These are phyloP conservation scores for Sporothrix euskadiensis DNA, from an alignment of 2,329 filamentous ascomycete genomes.

Conservation along the genomic window DNA sequence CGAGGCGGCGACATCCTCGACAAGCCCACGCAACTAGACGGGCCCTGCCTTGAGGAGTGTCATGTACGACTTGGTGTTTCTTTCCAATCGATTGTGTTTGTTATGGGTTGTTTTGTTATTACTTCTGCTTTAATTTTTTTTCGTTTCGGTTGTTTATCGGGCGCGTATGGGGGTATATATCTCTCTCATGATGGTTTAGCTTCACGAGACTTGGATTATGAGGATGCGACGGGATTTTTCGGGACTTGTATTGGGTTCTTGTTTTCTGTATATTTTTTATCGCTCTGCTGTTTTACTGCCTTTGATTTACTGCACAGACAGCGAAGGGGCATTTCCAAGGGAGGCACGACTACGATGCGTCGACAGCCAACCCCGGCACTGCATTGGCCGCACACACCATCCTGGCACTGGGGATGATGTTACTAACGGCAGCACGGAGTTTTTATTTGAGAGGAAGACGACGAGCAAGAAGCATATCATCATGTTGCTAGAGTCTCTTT, in stretches of 20 bases:
- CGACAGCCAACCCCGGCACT: conserved; percentile 8
- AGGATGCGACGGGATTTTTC: not conserved
- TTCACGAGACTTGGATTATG: conserved; percentile 13
- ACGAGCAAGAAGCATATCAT: not conserved
- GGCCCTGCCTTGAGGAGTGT: not conserved
- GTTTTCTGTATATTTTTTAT: not conserved
- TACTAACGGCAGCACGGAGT: not conserved
- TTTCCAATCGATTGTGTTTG: not conserved
- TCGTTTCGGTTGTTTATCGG: not conserved
- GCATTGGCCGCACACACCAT: not conserved
- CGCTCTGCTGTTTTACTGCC: too few relatives aligned
- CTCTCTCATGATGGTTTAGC: not conserved
- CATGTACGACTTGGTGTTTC: not conserved
- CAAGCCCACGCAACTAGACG: not conserved
- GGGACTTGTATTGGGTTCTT: not conserved
- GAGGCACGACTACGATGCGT: not conserved
- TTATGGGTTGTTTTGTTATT: not conserved
- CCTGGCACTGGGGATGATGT: not conserved
- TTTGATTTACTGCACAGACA: not conserved
- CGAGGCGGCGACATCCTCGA: not conserved
- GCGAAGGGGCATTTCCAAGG: conserved; percentile 8
- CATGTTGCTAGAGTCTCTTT: not conserved
- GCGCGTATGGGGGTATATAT: not conserved
- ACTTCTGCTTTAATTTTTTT: not conserved
- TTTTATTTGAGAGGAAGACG: conserved; percentile 6